Evolutionary conservation across 108 stramenopile species (phyloP), one percentile per base, ranked within the genome.

Genomic region (Bacterosira constricta): DNA sequence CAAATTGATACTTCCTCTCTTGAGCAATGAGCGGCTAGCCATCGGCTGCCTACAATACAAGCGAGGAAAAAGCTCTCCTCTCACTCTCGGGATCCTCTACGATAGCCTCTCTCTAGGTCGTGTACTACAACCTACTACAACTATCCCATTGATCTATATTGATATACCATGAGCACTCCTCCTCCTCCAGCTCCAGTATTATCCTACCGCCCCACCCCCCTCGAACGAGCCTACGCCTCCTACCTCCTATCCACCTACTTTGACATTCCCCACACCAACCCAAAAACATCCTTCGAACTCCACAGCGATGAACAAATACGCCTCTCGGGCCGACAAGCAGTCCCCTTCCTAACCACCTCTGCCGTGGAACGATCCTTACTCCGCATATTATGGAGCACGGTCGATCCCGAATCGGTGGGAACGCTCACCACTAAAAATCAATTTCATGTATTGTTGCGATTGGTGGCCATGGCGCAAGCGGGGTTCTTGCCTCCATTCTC

Each of bases 401-500:
- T 66, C 5, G 89, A 90, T 78, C 89, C 89, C 6, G 42, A 86
- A 5, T 71, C 69, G 17, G 36, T 80, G 18, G 89, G 89, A 44
- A 69, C 73, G 1, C 35, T 90, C 44, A 71, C 81, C 0, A 0
- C 9, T 10, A 62, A 81, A 38, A 46, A 34, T 21, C 89, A 90
- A 66, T 86, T 90, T 41, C 75, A 73, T 11, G 27, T 71, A 8
- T 35, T 87, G 31, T 55, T 90, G 20, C 77, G 89, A 17, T 54
- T 87, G 21, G 71, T 87, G 6, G 81, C 89, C 45, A 69, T 90
- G 86, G 86, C 85, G 20, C 89, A 90, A 59, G 63, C 75, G 0
- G 68, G 79, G 35, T 42, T 83, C 20, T 55, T 87, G 34, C 64
- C 66, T 2, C 67, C 59, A 0, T 23, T 66, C 18, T 13, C 58